Evolutionary conservation across 805 yeast species (phyloP).

Genomic region (Scheffersomyces spartinae): DNA sequence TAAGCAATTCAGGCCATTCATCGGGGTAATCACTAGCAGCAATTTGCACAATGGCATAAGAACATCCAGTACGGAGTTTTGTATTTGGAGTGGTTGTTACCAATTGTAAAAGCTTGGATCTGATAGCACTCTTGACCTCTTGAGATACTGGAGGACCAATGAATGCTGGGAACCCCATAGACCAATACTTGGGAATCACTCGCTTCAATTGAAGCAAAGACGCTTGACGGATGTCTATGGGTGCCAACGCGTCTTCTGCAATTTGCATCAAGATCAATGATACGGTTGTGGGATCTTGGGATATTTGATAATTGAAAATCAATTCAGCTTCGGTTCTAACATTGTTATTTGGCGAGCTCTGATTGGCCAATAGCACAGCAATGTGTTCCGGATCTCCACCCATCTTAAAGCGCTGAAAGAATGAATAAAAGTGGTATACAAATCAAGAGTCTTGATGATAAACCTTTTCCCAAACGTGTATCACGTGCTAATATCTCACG

Average conservation of each 20-base stretch:
- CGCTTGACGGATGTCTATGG: slow-evolving; percentile 41
- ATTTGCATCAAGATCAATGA: slow-evolving; percentile 31
- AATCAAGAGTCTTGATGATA: too few species aligned
- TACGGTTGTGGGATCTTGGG: slow-evolving; percentile 37
- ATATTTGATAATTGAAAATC: slow-evolving; percentile 30
- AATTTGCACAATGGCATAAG: slow-evolving; percentile 71
- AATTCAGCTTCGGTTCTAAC: slow-evolving; percentile 43
- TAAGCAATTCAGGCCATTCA: slow-evolving; percentile 76
- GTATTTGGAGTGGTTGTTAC: slow-evolving; percentile 31
- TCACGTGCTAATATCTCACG: too few species aligned
- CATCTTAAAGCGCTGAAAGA: too few species aligned
- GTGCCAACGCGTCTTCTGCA: slow-evolving; percentile 17
- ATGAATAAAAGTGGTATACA: too few species aligned
- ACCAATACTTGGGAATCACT: slow-evolving; percentile 67
- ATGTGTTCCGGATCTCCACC: too few species aligned
- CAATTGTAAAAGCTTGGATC: slow-evolving; percentile 39
- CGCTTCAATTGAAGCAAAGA: slow-evolving; percentile 57
- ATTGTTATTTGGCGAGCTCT: slow-evolving; percentile 36
- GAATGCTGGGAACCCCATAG: slow-evolving; percentile 69
- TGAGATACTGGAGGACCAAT: slow-evolving; percentile 52
- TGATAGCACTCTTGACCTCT: slow-evolving; percentile 37
- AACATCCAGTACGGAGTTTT: slow-evolving; percentile 54
- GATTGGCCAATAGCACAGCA: slow-evolving; percentile 11
- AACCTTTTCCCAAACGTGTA: too few species aligned
- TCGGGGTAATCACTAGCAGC: slow-evolving; percentile 90